Percentiles rank a stretch among this genome's conserved stretches.
phyloP scores from a whole-genome alignment of 1,139 yeast species.

The Candida sp. region DNA sequence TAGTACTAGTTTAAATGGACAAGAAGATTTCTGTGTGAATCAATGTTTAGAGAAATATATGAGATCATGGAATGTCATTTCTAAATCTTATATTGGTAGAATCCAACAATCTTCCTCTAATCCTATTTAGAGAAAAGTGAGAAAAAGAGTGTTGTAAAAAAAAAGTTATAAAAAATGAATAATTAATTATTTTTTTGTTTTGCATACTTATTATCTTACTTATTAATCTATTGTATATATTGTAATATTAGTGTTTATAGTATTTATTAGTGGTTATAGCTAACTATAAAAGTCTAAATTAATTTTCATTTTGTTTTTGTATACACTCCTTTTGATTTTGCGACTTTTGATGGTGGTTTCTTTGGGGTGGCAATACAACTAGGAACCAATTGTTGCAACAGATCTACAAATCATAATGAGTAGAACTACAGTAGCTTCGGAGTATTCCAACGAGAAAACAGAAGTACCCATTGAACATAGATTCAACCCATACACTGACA shows the following conservation, averaged over 20 bases:
- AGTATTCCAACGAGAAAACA: constrained; percentile 51
- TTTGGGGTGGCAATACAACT: neutral
- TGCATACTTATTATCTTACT: too few relatives aligned
- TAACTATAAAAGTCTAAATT: too few relatives aligned
- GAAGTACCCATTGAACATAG: constrained; percentile 82
- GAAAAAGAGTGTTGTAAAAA: too few relatives aligned
- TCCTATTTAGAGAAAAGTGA: neutral
- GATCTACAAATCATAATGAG: neutral
- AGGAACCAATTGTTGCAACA: neutral
- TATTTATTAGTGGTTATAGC: neutral
- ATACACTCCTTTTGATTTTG: neutral
- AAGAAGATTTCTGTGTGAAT: constrained; percentile 52
- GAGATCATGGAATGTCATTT: constrained; percentile 86
- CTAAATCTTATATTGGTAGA: constrained; percentile 71
- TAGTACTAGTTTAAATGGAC: constrained; percentile 29
- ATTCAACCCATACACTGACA: constrained; percentile 94
- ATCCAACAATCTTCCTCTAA: constrained; percentile 40
- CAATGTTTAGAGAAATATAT: constrained; percentile 85
- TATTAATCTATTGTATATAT: too few relatives aligned
- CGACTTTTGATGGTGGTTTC: neutral
- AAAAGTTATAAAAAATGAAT: too few relatives aligned
- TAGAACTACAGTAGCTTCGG: constrained; percentile 53
- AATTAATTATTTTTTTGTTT: too few relatives aligned
- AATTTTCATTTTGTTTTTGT: neutral
- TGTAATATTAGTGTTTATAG: neutral